phyloP scores from a whole-genome alignment of 805 yeast species.

The Saitoella complicata region DNA sequence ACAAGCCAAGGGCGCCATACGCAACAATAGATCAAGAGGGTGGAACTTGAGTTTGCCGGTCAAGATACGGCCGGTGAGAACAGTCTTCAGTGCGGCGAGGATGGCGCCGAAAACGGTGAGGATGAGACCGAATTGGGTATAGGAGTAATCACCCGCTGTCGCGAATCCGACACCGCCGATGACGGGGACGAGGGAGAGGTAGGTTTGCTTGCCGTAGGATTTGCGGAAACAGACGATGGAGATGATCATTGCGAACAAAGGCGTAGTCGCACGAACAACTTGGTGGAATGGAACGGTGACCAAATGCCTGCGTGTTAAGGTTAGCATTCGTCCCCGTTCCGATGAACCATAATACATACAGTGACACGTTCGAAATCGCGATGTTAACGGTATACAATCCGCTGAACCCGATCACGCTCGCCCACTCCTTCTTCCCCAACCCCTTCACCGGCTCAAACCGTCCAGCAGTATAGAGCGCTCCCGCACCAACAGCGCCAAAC shows the following conservation, averaged over 20 bases:
- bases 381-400: conserved; percentile 18
- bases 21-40: conserved; percentile 16
- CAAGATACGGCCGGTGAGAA: conserved; percentile 17
- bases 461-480: conserved; percentile 12
- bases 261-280: conserved; percentile 18
- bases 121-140: conserved; percentile 16
- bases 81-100: conserved; percentile 18
- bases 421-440: conserved; percentile 14
- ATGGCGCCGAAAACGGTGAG: conserved; percentile 17
- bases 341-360: too few species aligned
- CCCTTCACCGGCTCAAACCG: conserved; percentile 13
- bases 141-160: conserved; percentile 17
- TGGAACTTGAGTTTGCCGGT: conserved; percentile 16
- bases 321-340: too few species aligned
- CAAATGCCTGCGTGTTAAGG: conserved; percentile 3
- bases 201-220: conserved; percentile 15
- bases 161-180: conserved; percentile 18
- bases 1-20: conserved; percentile 18
- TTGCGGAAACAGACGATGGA: conserved; percentile 15
- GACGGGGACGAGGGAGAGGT: conserved; percentile 16
- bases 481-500: conserved; percentile 16
- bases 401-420: conserved; percentile 15
- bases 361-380: conserved; percentile 18
- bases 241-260: conserved; percentile 16
- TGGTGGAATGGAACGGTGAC: conserved; percentile 19